Base-by-base conservation (phyloP, 2,329 filamentous ascomycete genomes). In the Aspergillus intermedius region DNA sequence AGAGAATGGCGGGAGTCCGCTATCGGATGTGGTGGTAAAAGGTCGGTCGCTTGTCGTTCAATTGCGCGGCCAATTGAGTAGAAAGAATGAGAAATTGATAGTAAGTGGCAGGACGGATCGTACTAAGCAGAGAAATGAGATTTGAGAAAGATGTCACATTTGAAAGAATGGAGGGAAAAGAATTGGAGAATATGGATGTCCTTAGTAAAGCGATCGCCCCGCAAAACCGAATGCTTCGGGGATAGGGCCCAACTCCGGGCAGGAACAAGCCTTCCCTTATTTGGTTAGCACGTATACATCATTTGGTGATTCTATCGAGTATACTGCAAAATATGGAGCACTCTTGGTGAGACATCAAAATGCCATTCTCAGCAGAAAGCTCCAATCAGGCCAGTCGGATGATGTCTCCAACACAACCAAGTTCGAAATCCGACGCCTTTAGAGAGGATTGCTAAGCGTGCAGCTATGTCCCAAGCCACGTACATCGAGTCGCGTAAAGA, bases 141-240 rank as follows among this genome's bases (percentile, higher is more conserved):
- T 19, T 15, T 21, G 6, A 44, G 25, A 32, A 32, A 44, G 25
- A 8, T 13, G 23, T 42, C 39, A 42, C 19, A 19, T 15, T 44
- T 2, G 13, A 25, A 15, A 25, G 22, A 25, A 13, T 22, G 21
- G 49, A 45, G 23, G 43, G 44, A 15, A 23, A 44, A 19, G 48
- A 45, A 12, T 30, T 30, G 32, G 45, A 53, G 49, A 41, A 45
- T 50, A 46, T 30, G 25, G 19, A 46, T 45, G 50, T 43, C 30
- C 41, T 25, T 28, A 25, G 41, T 43, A 45, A 52, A 41, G 48
- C 49, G 49, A 21, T 40, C 42, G 45, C 50, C 51, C 46, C 49
- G 44, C 40, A 48, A 49, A 52, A 49, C 46, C 53, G 52, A 53
- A 50, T 48, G 49, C 40, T 50, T 53, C 58, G 58, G 56, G 56